Conservation (phyloP, 2,329 filamentous ascomycete species). For the Aureobasidium zeae region DNA sequence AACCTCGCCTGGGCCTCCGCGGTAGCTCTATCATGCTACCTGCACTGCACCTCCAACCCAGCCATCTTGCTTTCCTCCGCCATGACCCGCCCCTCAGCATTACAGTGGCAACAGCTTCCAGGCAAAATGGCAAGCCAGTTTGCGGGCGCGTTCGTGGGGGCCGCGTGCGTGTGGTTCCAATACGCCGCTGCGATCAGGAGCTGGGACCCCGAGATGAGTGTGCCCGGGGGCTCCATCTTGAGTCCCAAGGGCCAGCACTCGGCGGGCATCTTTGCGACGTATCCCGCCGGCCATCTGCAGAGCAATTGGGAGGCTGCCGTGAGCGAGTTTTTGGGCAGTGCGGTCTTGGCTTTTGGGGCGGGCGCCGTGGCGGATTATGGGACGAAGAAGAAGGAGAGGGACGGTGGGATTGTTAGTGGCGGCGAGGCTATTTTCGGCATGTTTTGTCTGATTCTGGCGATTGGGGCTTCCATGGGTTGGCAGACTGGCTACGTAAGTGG, state of each 20-base stretch:
- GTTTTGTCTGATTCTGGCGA: conserved; percentile 6
- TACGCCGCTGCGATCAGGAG: conserved; percentile 4
- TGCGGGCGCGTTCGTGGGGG: conserved; percentile 5
- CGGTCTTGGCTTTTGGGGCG: neutral
- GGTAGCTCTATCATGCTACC: conserved; percentile 4
- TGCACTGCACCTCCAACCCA: conserved; percentile 6
- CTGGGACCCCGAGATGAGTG: conserved; percentile 13
- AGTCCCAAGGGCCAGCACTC: conserved; percentile 6
- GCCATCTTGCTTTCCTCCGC: conserved; percentile 7
- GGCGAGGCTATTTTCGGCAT: neutral
- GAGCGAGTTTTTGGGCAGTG: neutral
- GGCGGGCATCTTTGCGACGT: conserved; percentile 14
- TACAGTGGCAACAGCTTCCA: neutral
- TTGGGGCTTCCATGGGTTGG: conserved; percentile 13
- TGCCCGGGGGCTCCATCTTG: conserved; percentile 9
- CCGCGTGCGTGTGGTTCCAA: conserved; percentile 2
- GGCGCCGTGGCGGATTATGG: conserved; percentile 1
- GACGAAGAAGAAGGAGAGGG: neutral
- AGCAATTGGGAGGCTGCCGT: conserved; percentile 14
- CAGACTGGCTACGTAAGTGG: conserved; percentile 16
- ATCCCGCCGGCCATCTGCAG: neutral
- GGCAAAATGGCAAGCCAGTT: conserved; percentile 4
- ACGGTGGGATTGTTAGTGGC: no score
- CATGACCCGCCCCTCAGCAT: conserved; percentile 4
- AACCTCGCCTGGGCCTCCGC: conserved; percentile 11